Base-by-base conservation (phyloP, 257 asterid species). In the Leonotis leonurus region DNA sequence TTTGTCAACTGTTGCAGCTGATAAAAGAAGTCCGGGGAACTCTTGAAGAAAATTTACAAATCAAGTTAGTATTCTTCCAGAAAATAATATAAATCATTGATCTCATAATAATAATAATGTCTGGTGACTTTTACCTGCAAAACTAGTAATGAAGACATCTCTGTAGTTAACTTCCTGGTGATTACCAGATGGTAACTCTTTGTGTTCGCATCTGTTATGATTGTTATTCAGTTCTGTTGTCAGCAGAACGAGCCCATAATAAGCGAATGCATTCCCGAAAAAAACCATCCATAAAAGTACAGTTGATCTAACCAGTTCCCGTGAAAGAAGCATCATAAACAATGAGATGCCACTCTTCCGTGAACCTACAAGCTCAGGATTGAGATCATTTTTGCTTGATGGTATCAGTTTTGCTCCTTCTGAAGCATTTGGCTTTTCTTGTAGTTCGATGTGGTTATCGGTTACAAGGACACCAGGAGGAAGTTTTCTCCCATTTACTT, bases 221-320 rank as follows among this genome's bases (percentile, higher is more conserved):
- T 73, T 68, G 49, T 75, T 74, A 85, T 77, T 85, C 71, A 88
- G 37, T 78, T 88, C 84, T 22, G 96, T 79, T 51, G 94, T 88
- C 73, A 88, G 89, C 80, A 85, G 77, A 74, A 88, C 76, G 27
- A 88, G 74, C 60, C 96, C 96, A 68, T 83, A 88, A 74, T 88
- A 88, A 27, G 94, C 73, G 67, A 88, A 88, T 27, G 90, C 87
- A 70, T 74, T 81, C 69, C 87, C 91, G 32, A 88, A 88, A 74
- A 73, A 83, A 17, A 88, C 80, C 77, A 83, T 13, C 96, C 96
- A 85, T 62, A 85, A 52, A 46, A 85, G 87, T 63, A 85, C 73
- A 44, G 89, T 85, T 45, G 89, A 82, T 58, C 74, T 83, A 54
- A 80, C 45, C 71, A 85, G 70, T 71, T 81, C 83, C n/a, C 80